These are phyloP conservation scores for Sclerotinia sclerotiorum DNA, from an alignment of 2,329 filamentous ascomycete genomes.

Conservation along the genomic window DNA sequence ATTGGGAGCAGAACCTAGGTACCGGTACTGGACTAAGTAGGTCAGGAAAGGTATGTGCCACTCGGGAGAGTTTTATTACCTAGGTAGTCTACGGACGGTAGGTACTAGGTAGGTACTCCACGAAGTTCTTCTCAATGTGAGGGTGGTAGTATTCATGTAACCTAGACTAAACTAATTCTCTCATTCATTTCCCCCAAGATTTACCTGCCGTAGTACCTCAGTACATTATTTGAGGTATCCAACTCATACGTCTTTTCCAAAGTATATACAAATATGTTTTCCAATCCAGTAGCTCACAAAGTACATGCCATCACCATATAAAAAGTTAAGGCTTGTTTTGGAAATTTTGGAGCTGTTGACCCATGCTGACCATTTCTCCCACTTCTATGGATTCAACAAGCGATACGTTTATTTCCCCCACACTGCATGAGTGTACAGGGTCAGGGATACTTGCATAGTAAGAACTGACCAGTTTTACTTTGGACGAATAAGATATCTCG, in stretches of 20 bases:
- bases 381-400: slow-evolving; percentile 5
- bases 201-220: too few relatives aligned
- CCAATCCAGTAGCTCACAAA: too few relatives aligned
- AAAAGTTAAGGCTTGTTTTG: background rate
- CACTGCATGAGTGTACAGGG: slow-evolving; percentile 3
- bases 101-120: too few relatives aligned
- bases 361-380: slow-evolving; percentile 17
- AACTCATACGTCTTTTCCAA: too few relatives aligned
- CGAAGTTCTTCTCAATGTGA: too few relatives aligned
- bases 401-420: slow-evolving; percentile 9
- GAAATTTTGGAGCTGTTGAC: background rate
- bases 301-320: background rate
- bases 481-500: background rate
- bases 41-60: background rate
- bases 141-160: background rate
- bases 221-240: too few relatives aligned
- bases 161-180: too few relatives aligned
- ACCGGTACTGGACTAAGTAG: background rate
- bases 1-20: too few relatives aligned
- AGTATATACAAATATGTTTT: background rate
- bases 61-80: background rate
- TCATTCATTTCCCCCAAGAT: too few relatives aligned
- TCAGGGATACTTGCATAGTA: background rate
- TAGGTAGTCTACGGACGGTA: background rate
- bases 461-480: slow-evolving; percentile 8